phyloP scores from a whole-genome alignment of 768 basidiomycete species.

The Termitomyces sp. region DNA sequence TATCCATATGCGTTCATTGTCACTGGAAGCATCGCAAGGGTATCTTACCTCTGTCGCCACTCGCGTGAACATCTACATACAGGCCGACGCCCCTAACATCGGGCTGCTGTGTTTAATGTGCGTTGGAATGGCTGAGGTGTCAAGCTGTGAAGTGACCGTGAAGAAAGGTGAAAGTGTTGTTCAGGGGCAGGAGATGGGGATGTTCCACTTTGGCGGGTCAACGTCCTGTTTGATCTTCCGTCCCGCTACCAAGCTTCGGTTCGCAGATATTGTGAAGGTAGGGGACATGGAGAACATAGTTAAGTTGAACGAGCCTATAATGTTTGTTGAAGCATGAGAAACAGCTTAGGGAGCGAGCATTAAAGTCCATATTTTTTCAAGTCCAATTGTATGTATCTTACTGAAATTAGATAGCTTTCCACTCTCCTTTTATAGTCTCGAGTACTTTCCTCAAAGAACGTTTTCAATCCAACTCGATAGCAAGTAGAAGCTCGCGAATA shows the following conservation, averaged over 20 bases:
- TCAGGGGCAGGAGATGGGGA: conserved; percentile 54
- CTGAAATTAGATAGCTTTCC: too few relatives aligned
- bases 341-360: too few relatives aligned
- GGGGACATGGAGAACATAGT: background rate
- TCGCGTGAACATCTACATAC: conserved; percentile 41
- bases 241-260: conserved; percentile 6
- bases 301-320: background rate
- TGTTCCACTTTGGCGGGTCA: conserved; percentile 60
- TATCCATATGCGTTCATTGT: conserved; percentile 7
- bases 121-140: conserved; percentile 59
- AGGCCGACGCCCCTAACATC: conserved; percentile 40
- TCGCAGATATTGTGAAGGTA: conserved; percentile 3
- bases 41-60: conserved; percentile 28
- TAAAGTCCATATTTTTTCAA: too few relatives aligned
- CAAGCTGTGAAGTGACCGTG: conserved; percentile 49
- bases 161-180: conserved; percentile 24
- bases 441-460: too few relatives aligned
- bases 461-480: too few relatives aligned
- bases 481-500: too few relatives aligned
- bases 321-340: background rate
- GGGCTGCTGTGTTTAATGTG: conserved; percentile 54
- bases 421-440: too few relatives aligned
- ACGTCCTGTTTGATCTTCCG: conserved; percentile 41
- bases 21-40: conserved; percentile 21
- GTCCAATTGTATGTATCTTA: too few relatives aligned